These are phyloP conservation scores for Myxozyma nipponensis DNA, from an alignment of 805 yeast genomes.

Conservation along the genomic window DNA sequence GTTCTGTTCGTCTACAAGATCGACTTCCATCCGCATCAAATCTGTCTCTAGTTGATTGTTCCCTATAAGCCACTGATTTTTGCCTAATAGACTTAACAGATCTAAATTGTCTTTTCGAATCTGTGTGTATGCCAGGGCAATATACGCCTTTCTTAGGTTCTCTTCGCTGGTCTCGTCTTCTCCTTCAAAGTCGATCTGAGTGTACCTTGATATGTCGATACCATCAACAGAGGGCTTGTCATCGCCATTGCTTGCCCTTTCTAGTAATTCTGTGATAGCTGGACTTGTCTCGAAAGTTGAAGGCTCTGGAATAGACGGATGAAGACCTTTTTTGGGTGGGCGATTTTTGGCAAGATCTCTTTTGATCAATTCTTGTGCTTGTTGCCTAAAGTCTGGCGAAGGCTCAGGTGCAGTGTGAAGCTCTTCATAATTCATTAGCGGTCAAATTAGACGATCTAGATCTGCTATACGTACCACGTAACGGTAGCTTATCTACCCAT, in stretches of 20 bases:
- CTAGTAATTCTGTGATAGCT: conserved; percentile 11
- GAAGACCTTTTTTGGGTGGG: conserved; percentile 8
- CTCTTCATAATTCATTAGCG: conserved; percentile 6
- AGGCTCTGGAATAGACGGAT: conserved; percentile 10
- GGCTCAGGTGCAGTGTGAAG: conserved; percentile 23
- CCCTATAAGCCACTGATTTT: conserved; percentile 36
- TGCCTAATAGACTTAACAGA: conserved; percentile 30
- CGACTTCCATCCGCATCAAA: conserved; percentile 27
- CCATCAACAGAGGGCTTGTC: conserved; percentile 15
- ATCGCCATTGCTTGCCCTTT: conserved; percentile 4
- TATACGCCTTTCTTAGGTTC: conserved; percentile 26
- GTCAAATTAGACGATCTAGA: background rate
- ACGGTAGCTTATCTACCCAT: no score
- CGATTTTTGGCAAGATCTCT: conserved; percentile 19
- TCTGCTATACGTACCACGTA: no score
- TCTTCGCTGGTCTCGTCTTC: conserved; percentile 17
- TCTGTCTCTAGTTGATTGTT: conserved; percentile 33
- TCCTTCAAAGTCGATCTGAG: conserved; percentile 26
- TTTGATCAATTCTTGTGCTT: conserved; percentile 10
- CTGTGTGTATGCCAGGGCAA: conserved; percentile 32
- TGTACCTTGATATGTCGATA: conserved; percentile 31
- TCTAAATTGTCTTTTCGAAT: conserved; percentile 33
- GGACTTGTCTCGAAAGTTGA: conserved; percentile 4
- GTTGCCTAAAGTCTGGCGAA: conserved; percentile 15
- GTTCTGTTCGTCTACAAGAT: conserved; percentile 24